Evolutionary conservation across 345 rosid species (phyloP).

Genomic region (Syzygium aromaticum): DNA sequence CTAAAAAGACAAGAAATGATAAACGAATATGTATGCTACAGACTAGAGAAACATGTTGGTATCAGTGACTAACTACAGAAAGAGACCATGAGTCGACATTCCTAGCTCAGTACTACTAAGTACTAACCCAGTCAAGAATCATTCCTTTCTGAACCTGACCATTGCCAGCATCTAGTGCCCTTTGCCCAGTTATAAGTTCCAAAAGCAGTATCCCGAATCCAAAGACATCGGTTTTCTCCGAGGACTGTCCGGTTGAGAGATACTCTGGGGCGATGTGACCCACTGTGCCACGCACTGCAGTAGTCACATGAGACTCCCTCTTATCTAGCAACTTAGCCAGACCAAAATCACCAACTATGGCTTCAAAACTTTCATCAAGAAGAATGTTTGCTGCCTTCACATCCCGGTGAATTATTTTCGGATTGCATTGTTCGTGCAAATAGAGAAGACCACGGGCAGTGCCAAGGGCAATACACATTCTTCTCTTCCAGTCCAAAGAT

Average conservation of each 20-base stretch:
- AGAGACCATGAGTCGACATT: not conserved
- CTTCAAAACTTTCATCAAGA: conserved; percentile 88
- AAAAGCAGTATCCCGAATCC: conserved; percentile 90
- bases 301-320: conserved; percentile 86
- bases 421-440: conserved; percentile 93
- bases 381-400: conserved; percentile 95
- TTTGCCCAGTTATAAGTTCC: conserved; percentile 94
- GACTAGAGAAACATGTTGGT: not conserved
- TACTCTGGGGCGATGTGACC: conserved; percentile 98
- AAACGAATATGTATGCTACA: not conserved
- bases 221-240: conserved; percentile 90
- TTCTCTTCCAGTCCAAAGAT: conserved; percentile 71
- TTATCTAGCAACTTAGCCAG: conserved; percentile 81
- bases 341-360: conserved; percentile 93
- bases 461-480: conserved; percentile 61
- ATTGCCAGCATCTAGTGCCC: conserved; percentile 74
- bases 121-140: conserved; percentile 77
- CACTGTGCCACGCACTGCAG: conserved; percentile 91
- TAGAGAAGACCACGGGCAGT: conserved; percentile 93
- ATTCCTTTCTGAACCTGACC: conserved; percentile 87
- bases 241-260: conserved; percentile 95
- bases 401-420: conserved; percentile 89
- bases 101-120: not conserved
- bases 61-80: not conserved
- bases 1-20: not conserved